A percentile compares a stretch with the other conserved stretches of the same genome.
Evolutionary conservation across 805 yeast species (phyloP).

Genomic region (Ogataea corticis): DNA sequence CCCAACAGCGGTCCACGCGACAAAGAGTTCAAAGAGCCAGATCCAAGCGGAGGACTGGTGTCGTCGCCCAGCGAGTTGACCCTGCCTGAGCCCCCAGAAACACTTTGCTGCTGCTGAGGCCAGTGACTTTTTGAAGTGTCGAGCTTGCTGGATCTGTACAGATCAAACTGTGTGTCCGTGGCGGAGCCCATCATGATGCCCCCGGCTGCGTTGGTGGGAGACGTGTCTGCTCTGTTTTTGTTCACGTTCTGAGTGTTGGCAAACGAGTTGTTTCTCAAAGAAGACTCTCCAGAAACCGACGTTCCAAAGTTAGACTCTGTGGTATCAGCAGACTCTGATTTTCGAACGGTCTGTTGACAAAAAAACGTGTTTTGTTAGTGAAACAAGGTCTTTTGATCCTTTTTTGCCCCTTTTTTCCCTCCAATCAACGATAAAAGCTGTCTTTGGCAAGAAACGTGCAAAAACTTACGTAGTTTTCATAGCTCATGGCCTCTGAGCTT

Average conservation of each 20-base stretch:
- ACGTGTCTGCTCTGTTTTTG: slow-evolving; percentile 9
- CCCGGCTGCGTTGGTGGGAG: slow-evolving; percentile 6
- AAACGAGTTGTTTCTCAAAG: slow-evolving; percentile 14
- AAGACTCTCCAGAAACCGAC: slow-evolving; percentile 18
- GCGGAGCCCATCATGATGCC: slow-evolving; percentile 7
- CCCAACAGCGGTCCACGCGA: slow-evolving; percentile 14
- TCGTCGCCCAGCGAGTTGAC: slow-evolving; percentile 7
- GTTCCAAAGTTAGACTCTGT: slow-evolving; percentile 24
- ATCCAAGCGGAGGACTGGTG: slow-evolving; percentile 4
- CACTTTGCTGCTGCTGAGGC: slow-evolving; percentile 12
- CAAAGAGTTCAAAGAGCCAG: slow-evolving; percentile 8
- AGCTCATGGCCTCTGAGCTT: slow-evolving; percentile 14
- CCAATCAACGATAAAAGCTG: background rate
- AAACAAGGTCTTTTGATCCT: background rate
- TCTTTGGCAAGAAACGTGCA: background rate
- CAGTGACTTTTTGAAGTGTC: slow-evolving; percentile 13
- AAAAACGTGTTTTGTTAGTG: slow-evolving; percentile 3
- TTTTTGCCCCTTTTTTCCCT: slow-evolving; percentile 7
- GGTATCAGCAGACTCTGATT: slow-evolving; percentile 23
- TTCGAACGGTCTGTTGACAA: slow-evolving; percentile 13
- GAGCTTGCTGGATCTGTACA: slow-evolving; percentile 12
- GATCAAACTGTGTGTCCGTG: slow-evolving; percentile 15
- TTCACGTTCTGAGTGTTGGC: slow-evolving; percentile 8
- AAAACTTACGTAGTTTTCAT: slow-evolving; percentile 21
- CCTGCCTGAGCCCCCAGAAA: slow-evolving; percentile 7